Evolutionary conservation across 352 stramenopile species (phyloP), one percentile per base, ranked within the genome.

Genomic region (Pythium insidiosum): DNA sequence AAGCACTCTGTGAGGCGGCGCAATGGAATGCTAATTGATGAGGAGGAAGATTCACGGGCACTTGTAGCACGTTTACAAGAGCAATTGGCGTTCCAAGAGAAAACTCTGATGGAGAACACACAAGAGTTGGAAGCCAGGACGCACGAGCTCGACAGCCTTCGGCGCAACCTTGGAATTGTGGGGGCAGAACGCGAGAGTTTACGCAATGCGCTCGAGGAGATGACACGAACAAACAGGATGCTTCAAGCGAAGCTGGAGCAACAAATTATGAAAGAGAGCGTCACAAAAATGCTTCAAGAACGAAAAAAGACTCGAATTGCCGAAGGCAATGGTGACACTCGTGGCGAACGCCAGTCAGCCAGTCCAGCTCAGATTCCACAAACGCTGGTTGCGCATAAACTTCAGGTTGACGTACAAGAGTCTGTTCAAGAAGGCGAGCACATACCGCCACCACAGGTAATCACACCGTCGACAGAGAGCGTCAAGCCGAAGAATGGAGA

Each of bases 191-290:
- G 61, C 24, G 46, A 55, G 4, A 48, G 49, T 12, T 43, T 85
- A 5, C 58, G 53, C 20, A 58, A 66, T 22, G 56, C 61, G 0
- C 43, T 84, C 4, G 75, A 84, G 48, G 78, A 61, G 19, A 60
- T 85, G 16, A 54, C 63, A 11, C 48, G 72, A 7, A 84, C 70
- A 3, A 85, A 88, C 52, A 80, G 75, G 28, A 47, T 82, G 13
- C 42, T 88, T 22, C 76, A 75, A 36, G 42, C 48, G 1, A 81
- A 75, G 34, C 48, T 88, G 5, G 69, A 85, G 50, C 63, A 85
- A 29, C 75, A 84, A 39, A 84, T 88, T 47, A 19, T 88, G 12
- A 80, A 82, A 38, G 61, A 83, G 37, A 66, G 61, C n/a, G 47
- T 67, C 5, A 47, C 38, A 3, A 66, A 57, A 40, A 42, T 63